Base-by-base conservation (phyloP, 2,329 filamentous ascomycete genomes). In the Alternaria longipes region DNA sequence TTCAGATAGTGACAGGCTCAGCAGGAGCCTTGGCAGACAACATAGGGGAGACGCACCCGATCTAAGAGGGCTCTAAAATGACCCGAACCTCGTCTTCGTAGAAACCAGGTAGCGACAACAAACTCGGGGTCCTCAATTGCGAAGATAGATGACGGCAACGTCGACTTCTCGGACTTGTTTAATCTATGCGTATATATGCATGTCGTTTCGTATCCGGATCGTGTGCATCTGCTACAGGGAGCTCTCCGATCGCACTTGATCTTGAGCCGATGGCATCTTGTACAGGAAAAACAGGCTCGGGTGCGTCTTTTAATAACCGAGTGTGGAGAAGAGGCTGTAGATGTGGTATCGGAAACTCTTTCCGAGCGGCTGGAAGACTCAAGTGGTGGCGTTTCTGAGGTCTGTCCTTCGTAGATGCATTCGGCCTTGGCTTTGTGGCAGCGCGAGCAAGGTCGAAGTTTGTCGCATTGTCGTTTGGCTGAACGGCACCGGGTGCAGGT, bases 211-310 rank as follows among this genome's bases (percentile, higher is more conserved):
- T 59, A 51, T 1, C 68, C 69, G 38, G 65, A 64, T 4, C 47
- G 54, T n/a, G 53, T 32, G 34, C 69, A 73, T n/a, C 69, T 66
- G 18, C 28, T 47, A 32, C 65, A 69, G 6, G 70, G 70, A 8
- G 60, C 50, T 26, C 56, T 50, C 49, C 67, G 64, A 12, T 72
- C 66, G 22, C 69, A 73, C 57, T 67, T 67, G 22, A 73, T 59
- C 26, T 72, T 73, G 1, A 72, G 56, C 3, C 64, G 69, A 59
- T 72, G 70, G 24, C 68, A 73, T 20, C 70, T 57, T 16, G 34
- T 64, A 41, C 70, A 73, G 14, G 68, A 72, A 11, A 71, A 42
- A 40, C 63, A 62, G 16, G 62, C 59, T 46, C 70, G 64, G 28
- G 26, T 16, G 44, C 44, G 44, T 46, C n/a, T 14, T 18, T 20